Conservation (phyloP, 805 yeast species). For the Pichia cephalocereana region DNA sequence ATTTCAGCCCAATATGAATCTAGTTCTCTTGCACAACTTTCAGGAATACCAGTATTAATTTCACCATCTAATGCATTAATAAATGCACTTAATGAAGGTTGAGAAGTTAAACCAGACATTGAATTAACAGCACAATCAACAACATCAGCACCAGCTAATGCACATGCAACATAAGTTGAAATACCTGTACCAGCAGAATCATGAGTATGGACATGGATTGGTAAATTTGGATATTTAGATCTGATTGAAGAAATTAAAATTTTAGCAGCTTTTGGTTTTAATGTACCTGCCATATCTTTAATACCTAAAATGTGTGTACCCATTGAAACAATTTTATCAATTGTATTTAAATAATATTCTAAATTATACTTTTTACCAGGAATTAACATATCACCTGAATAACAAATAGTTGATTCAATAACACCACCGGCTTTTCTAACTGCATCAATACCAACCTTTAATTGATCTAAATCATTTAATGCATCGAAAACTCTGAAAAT, state of each 20-base stretch:
- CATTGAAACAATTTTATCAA: conserved; percentile 76
- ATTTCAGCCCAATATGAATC: conserved; percentile 99
- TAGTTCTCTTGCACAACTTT: conserved; percentile 62
- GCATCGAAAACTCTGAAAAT: conserved; percentile 98
- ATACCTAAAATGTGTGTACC: conserved; percentile 97
- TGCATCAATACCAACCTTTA: conserved; percentile 95
- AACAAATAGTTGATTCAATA: conserved; percentile 96
- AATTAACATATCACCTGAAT: conserved; percentile 97
- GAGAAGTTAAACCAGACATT: conserved; percentile 97
- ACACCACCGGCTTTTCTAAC: conserved; percentile 98
- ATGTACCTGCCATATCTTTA: conserved; percentile 99
- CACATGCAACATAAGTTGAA: conserved; percentile 91
- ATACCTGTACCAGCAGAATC: conserved; percentile 99
- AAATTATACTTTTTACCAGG: conserved; percentile 94
- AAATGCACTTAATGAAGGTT: conserved; percentile 90
- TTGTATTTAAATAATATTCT: conserved; percentile 75
- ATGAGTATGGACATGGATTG: conserved; percentile 98
- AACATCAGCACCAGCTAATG: conserved; percentile 94
- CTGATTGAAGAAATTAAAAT: conserved; percentile 73
- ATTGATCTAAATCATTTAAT: conserved; percentile 90
- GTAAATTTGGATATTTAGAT: conserved; percentile 81
- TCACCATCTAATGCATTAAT: conserved; percentile 88
- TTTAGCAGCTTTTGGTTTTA: conserved; percentile 91
- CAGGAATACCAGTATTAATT: conserved; percentile 62
- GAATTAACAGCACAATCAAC: conserved; percentile 97